Evolutionary conservation across 2,329 filamentous ascomycete species (phyloP), one percentile per base, ranked within the genome.

Genomic region (Curvularia spicifera): DNA sequence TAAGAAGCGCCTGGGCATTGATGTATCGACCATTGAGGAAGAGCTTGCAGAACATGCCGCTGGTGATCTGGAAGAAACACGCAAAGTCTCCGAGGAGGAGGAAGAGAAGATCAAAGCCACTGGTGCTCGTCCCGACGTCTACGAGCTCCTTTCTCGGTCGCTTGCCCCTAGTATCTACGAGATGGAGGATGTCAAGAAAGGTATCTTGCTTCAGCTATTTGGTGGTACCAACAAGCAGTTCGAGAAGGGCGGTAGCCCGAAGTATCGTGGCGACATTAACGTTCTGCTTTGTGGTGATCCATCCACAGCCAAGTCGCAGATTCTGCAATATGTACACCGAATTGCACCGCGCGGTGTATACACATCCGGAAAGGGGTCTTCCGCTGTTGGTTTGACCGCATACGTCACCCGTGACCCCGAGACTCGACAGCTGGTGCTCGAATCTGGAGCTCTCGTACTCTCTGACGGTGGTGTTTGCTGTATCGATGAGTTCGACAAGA

Each of bases 151-250:
- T 4, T 86, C 95, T 18, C 87, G 94, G 37, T 98, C 94, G 1
- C 82, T 99, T 28, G 95, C 95, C 2, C 95, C 95, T 13, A 97
- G 93, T 59, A 90, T 99, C 71, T 97, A 96, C 80, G 95, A 99
- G 78, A 91, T 96, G 88, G 95, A 99, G 67, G 95, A 99, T 71
- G 93, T 98, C 47, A 99, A 99, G 83, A 99, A 99, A 80, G 95
- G 95, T 10, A 97, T 99, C 61, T 83, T 99, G 10, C 87, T 99
- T 4, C 95, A 99, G 73, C 86, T 99, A 40, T 99, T 99, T 74
- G 94, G 95, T 37, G 95, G 95, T 56, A 97, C 95, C 33, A 99
- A 99, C 82, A 99, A 99, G 80, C 91, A 91, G 0, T 99, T 99
- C 77, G 87, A 96, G 58, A 98, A 97, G 78, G 95, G 95, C 55